Percentiles rank a stretch among this genome's conserved stretches.
Conservation (phyloP, 202 grass and related monocot genomes). For the Zizania palustris region DNA sequence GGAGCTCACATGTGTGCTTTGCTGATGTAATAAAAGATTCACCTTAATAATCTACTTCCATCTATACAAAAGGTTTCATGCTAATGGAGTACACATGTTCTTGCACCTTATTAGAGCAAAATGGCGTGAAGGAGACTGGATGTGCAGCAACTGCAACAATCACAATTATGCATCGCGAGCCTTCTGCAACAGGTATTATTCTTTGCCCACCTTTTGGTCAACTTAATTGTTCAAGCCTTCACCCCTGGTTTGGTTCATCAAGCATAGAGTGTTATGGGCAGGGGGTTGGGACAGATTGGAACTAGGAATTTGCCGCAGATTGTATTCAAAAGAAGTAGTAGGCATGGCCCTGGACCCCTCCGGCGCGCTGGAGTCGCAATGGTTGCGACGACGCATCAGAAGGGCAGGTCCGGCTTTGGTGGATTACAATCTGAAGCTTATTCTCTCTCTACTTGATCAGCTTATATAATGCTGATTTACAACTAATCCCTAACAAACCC, state of each 20-base stretch:
- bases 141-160: slow-evolving; percentile 93
- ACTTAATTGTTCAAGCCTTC: not conserved
- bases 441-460: too few relatives aligned
- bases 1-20: slow-evolving; percentile 18
- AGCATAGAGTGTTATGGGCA: too few relatives aligned
- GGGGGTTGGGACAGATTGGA: too few relatives aligned
- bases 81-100: slow-evolving; percentile 5
- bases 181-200: slow-evolving; percentile 84
- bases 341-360: too few relatives aligned
- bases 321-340: too few relatives aligned
- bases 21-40: not conserved
- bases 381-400: too few relatives aligned
- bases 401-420: too few relatives aligned
- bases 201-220: not conserved
- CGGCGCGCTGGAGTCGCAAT: too few relatives aligned
- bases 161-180: slow-evolving; percentile 97
- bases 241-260: not conserved
- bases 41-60: slow-evolving; percentile 16
- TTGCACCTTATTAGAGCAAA: slow-evolving; percentile 61
- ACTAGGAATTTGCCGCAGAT: too few relatives aligned
- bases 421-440: too few relatives aligned
- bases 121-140: slow-evolving; percentile 98
- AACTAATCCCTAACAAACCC: too few relatives aligned
- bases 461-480: too few relatives aligned
- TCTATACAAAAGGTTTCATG: not conserved